Conservation (phyloP, 169 alveolate genomes). For the Amoebophrya sp. region DNA sequence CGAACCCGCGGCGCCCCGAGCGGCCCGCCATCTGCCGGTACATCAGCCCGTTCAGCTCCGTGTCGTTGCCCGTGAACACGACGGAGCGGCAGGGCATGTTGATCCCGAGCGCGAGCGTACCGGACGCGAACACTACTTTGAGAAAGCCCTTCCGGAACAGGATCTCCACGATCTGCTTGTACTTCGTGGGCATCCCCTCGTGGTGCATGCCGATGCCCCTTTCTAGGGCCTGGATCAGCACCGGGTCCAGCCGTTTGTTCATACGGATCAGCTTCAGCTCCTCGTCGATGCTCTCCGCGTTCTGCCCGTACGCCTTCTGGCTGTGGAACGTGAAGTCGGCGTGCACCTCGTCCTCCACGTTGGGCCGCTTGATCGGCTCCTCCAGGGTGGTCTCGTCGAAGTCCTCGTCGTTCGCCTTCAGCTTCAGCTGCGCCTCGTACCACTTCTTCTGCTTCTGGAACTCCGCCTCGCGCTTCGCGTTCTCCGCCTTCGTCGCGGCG, state of each 20-base stretch:
- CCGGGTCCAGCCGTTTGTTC: slow-evolving; percentile 37
- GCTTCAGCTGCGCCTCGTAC: not conserved
- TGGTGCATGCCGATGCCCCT: slow-evolving; percentile 81
- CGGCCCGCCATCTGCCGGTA: slow-evolving; percentile 81
- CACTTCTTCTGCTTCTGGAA: slow-evolving; percentile 39
- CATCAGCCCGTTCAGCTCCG: slow-evolving; percentile 58
- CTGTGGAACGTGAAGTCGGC: slow-evolving; percentile 22
- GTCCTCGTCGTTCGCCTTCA: slow-evolving; percentile 18
- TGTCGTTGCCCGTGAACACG: slow-evolving; percentile 62
- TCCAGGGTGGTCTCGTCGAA: slow-evolving; percentile 18
- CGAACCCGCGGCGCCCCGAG: slow-evolving; percentile 82
- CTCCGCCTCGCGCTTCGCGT: slow-evolving; percentile 53
- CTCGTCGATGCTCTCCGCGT: slow-evolving; percentile 39
- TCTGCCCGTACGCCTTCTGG: slow-evolving; percentile 19
- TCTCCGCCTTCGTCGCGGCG: slow-evolving; percentile 49
- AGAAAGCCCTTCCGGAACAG: slow-evolving; percentile 61
- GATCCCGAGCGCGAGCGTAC: slow-evolving; percentile 74
- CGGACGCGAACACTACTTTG: slow-evolving; percentile 61
- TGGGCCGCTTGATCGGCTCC: slow-evolving; percentile 7
- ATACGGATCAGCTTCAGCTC: slow-evolving; percentile 46
- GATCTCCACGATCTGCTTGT: slow-evolving; percentile 49
- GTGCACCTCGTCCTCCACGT: not conserved
- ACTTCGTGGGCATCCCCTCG: slow-evolving; percentile 48
- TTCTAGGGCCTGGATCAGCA: slow-evolving; percentile 51
- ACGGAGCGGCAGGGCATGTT: slow-evolving; percentile 76